Base-by-base conservation (phyloP, 2,329 filamentous ascomycete species). In the Colletotrichum lupini region DNA sequence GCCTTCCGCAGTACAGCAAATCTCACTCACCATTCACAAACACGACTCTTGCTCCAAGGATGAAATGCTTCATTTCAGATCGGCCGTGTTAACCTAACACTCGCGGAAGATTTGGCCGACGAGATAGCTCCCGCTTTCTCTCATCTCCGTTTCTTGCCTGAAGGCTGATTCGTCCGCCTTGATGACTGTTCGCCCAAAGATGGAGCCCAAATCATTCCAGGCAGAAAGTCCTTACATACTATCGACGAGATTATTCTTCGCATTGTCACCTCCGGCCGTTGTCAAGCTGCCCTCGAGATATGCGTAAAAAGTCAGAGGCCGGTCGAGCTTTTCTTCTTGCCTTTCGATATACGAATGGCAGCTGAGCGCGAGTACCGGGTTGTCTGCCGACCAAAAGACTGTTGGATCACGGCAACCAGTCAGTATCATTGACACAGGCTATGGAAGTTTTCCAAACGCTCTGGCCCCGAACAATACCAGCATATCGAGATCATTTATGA, bases 111-210 rank as follows among this genome's bases (percentile, higher is more conserved):
- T 24, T 67, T 85, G 5, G 60, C 77, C 5, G 80, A 81, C 5
- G 78, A 79, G 5, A 76, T 84, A 9, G 55, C 75, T 2, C 80
- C 79, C 1, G 56, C 73, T 4, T 79, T 80, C 46, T 63, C 64
- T 2, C 72, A 64, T 0, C 77, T 80, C 6, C 58, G 24, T 0
- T 82, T 82, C 58, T 79, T 83, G 0, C 76, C 77, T 0, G 76
- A 82, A 49, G 82, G 83, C 0, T 75, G 87, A n/a, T 86, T 87
- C 68, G 79, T 85, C 69, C 80, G 84, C 12, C 78, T 87, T 19
- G 81, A 83, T 30, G 80, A 80, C 14, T 86, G 83, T 70, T 86
- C 84, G 9, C 78, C 84, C 2, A 87, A 87, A 73, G 85, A 87
- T 68, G 83, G 80, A 1, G 76, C 77, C 11, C 75, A 61, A 42